These are phyloP conservation scores for Xylaria sp. DNA, from an alignment of 2,329 filamentous ascomycete genomes.

Conservation along the genomic window DNA sequence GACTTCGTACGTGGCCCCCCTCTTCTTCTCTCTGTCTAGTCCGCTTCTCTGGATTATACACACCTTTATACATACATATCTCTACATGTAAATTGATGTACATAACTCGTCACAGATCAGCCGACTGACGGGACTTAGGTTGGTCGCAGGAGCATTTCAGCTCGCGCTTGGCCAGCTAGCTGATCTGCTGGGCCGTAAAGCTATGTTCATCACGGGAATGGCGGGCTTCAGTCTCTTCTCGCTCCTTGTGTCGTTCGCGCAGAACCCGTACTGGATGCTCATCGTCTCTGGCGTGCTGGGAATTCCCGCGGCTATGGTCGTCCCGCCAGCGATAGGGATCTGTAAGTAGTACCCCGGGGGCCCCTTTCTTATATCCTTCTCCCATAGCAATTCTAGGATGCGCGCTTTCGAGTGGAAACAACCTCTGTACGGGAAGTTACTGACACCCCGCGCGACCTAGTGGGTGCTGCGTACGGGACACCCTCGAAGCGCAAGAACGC, in stretches of 20 bases:
- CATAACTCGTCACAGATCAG: background rate
- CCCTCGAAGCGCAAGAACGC: slow-evolving; percentile 51
- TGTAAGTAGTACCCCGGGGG: slow-evolving; percentile 17
- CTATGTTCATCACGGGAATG: slow-evolving; percentile 65
- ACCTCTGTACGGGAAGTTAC: no score
- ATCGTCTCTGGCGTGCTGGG: slow-evolving; percentile 69
- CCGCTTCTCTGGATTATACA: no score
- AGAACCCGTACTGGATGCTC: slow-evolving; percentile 63
- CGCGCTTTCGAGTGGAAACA: no score
- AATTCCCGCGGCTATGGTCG: slow-evolving; percentile 66
- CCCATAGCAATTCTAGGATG: no score
- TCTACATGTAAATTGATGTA: no score
- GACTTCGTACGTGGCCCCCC: slow-evolving; percentile 52
- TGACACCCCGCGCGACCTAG: background rate
- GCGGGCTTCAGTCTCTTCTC: slow-evolving; percentile 62
- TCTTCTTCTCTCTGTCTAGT: background rate
- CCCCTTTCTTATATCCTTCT: no score
- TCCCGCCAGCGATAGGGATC: slow-evolving; percentile 67
- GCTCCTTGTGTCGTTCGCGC: slow-evolving; percentile 64
- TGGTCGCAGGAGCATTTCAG: slow-evolving; percentile 68
- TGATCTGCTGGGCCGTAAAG: slow-evolving; percentile 68
- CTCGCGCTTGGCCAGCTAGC: slow-evolving; percentile 70
- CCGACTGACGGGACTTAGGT: slow-evolving; percentile 41
- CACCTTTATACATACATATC: no score
- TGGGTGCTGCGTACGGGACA: slow-evolving; percentile 67